Base-by-base conservation (phyloP, 192 early-diverging fungal genomes). In the Backusella psychrophila region DNA sequence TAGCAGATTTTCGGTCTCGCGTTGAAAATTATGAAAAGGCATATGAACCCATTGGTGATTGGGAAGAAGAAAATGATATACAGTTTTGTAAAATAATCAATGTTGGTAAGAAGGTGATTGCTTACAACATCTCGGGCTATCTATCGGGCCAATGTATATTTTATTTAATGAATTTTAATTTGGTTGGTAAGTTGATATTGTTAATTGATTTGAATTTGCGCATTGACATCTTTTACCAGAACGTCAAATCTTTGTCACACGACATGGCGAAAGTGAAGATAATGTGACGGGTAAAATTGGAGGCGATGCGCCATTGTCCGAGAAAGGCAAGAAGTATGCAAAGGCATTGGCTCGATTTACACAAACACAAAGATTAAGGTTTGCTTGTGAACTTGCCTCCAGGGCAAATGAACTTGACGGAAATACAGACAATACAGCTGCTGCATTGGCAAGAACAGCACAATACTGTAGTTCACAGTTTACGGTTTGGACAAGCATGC, bases 161-260 rank as follows among this genome's bases (percentile, higher is more conserved):
- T 79, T 99, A 98, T 79, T 81, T 99, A 74, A 98, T 98, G 97
- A 97, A 99, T 83, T 98, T 98, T 81, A 94, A 99, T 78, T 90
- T 97, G 72, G 79, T 88, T 78, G 84, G 91, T 85, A 82, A 79
- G 81, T 31, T 14, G 26, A 23, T 63, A 29, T 63, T 29, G 2
- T 29, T 63, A 59, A 23, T 23, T 59, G 11, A 26, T 29, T 63
- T 12, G 52, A 9, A 29, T 11, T 63, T 12, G 56, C 52, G 52
- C 52, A 63, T 63, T 63, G 56, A 63, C 56, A 29, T 63, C 8
- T 65, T 66, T 66, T 26, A 38, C 74, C 81, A 82, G 81, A 90
- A 23, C 91, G 95, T 26, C 90, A 90, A 69, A 93, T 99, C 53
- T 99, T 94, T 88, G 84, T 99, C 31, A 96, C 95, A 36, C 86